phyloP scores from a whole-genome alignment of 2,329 filamentous ascomycete genomes.

The Phialocephala subalpina region DNA sequence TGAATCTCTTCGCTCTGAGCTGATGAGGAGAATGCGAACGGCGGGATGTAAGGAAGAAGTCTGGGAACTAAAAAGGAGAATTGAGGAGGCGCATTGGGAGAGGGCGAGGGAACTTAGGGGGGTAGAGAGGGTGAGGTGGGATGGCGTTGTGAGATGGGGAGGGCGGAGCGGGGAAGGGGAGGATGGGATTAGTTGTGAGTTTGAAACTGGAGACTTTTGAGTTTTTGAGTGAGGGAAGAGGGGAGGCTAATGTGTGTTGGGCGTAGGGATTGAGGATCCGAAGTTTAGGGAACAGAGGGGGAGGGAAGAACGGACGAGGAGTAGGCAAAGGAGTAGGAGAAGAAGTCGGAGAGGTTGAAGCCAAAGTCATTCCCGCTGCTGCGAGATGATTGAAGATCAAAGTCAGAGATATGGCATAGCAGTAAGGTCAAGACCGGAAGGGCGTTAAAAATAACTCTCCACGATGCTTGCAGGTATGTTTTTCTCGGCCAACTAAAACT shows the following conservation, averaged over 20 bases:
- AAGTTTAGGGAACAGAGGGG: background rate
- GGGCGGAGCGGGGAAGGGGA: background rate
- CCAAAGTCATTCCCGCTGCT: no score
- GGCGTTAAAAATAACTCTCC: no score
- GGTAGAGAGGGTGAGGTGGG: background rate
- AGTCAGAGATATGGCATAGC: no score
- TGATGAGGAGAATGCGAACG: background rate
- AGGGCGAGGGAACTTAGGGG: background rate
- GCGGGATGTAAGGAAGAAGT: background rate
- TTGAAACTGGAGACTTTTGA: background rate
- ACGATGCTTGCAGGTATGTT: no score
- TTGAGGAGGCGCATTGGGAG: background rate
- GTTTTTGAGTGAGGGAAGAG: background rate
- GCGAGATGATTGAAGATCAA: no score
- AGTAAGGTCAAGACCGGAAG: no score
- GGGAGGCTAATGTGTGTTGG: background rate
- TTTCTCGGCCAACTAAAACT: no score
- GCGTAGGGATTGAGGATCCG: background rate
- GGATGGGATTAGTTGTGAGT: background rate
- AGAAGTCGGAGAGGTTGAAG: no score
- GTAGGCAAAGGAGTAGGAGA: no score
- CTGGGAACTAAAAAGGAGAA: background rate
- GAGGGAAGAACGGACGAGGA: background rate
- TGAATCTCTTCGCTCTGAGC: background rate
- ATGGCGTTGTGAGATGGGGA: constrained; percentile 2